phyloP scores from a whole-genome alignment of 2,329 filamentous ascomycete genomes.

The Cordyceps cicadae region DNA sequence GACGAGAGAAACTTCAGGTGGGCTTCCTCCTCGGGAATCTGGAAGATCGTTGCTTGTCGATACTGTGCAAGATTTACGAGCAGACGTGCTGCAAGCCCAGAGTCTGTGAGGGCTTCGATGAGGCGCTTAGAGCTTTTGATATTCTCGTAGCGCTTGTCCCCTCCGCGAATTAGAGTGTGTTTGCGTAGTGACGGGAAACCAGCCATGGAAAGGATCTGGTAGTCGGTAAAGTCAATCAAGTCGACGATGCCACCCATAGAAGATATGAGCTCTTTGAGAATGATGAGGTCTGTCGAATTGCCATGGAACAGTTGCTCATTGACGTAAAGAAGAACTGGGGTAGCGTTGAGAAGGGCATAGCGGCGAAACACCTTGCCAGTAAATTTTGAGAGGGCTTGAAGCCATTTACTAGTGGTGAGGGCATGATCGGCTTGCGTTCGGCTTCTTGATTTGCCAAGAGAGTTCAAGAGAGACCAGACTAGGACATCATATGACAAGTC shows the following conservation, averaged over 20 bases:
- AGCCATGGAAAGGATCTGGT: conserved; percentile 79
- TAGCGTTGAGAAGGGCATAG: conserved; percentile 74
- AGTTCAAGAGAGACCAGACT: conserved; percentile 83
- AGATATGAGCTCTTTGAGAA: conserved; percentile 80
- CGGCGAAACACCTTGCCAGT: conserved; percentile 83
- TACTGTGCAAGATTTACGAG: conserved; percentile 89
- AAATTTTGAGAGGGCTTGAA: conserved; percentile 83
- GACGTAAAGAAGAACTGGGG: conserved; percentile 83
- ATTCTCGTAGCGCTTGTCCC: conserved; percentile 74
- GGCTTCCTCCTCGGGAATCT: conserved; percentile 59
- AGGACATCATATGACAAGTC: conserved; percentile 87
- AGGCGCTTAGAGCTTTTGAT: conserved; percentile 69
- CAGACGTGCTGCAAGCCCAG: conserved; percentile 69
- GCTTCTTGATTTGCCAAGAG: conserved; percentile 54
- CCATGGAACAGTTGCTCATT: conserved; percentile 72
- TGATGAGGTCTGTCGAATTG: conserved; percentile 83
- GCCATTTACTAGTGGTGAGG: conserved; percentile 78
- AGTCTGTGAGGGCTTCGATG: conserved; percentile 69
- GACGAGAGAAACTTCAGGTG: conserved; percentile 86
- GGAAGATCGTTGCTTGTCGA: conserved; percentile 76
- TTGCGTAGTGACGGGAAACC: conserved; percentile 72
- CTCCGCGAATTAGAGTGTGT: conserved; percentile 70
- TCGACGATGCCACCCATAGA: conserved; percentile 92
- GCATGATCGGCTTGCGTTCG: conserved; percentile 55
- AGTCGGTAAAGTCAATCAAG: conserved; percentile 78